Evolutionary conservation across 345 rosid species (phyloP), one percentile per base, ranked within the genome.

Genomic region (Brassica nigra): DNA sequence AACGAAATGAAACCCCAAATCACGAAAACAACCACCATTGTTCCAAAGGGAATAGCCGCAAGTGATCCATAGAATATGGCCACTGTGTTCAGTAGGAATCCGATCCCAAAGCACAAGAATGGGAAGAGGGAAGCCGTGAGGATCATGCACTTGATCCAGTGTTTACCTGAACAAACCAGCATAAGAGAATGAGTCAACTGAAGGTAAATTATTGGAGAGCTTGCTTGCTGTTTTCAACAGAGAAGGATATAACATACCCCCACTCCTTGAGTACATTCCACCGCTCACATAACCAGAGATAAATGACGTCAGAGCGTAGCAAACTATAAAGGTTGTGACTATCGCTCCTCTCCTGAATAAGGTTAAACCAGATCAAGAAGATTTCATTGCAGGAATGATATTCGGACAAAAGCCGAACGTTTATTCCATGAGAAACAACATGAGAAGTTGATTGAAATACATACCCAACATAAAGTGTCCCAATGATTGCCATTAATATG

Each of bases 1-100:
- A 94, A 94, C 28, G 97, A 94, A 82, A 94, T 94, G 80, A 92
- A 94, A 59, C 91, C 98, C 97, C 98, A 94, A 72, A 94, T 94
- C 68, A 92, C 85, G 5, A 92, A 90, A 68, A 94, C 97, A 27
- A 94, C 97, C 78, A 92, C 94, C 88, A 94, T 94, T 30, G 98
- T 92, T 76, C 97, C 97, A 78, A 94, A 94, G 52, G 98, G 98
- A 83, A 94, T 94, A 55, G 98, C 98, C 4, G 98, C 98, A 39
- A 94, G 85, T 63, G 98, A 94, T 71, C 98, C 98, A 15, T 94
- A 92, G 78, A 92, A 92, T 77, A 94, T 94, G 49, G 97, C 98
- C 39, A 92, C 74, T 49, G 98, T 92, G 81, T 92, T 94, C 86
- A 94, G 87, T 77, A 89, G 74, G 63, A 92, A 92, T 68, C 98